These are phyloP conservation scores for Picea glauca DNA, from an alignment of 75 land plant species.

Conservation along the genomic window DNA sequence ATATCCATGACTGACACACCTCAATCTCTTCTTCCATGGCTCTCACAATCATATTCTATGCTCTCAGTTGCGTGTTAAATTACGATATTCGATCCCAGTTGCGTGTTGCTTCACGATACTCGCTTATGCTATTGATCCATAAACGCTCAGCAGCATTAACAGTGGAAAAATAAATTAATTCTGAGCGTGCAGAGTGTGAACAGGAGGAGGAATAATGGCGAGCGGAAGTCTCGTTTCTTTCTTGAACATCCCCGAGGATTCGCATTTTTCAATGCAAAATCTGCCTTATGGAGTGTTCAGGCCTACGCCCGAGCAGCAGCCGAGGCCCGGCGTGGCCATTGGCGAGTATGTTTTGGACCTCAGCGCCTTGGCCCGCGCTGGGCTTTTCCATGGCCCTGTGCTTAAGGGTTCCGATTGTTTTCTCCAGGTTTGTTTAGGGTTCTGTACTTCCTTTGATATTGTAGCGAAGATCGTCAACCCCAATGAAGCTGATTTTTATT, in stretches of 20 bases:
- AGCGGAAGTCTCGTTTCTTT: slow-evolving; percentile 35
- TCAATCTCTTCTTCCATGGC: no score
- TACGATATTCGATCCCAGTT: no score
- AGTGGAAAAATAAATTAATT: no score
- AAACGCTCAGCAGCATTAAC: no score
- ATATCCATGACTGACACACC: no score
- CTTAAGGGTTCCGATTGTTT: slow-evolving; percentile 69
- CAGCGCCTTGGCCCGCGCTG: slow-evolving; percentile 57
- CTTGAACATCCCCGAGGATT: slow-evolving; percentile 56
- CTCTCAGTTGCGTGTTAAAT: no score
- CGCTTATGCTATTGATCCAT: no score
- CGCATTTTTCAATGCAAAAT: slow-evolving; percentile 91
- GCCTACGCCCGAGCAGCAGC: slow-evolving; percentile 22
- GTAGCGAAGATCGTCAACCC: no score
- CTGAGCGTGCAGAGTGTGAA: no score
- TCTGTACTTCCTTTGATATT: neutral
- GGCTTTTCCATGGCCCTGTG: slow-evolving; percentile 80
- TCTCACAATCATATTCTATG: no score
- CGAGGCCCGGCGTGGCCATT: slow-evolving; percentile 84
- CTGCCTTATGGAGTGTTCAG: slow-evolving; percentile 92
- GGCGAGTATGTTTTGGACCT: slow-evolving; percentile 90
- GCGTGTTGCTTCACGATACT: no score
- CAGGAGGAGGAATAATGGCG: slow-evolving; percentile 3
- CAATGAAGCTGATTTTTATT: no score
- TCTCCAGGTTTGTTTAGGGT: slow-evolving; percentile 46